Evolutionary conservation across 805 yeast genomes (phyloP), one percentile per base, ranked within the genome.

Genomic region (Sugiyamaella qingdaonensis): DNA sequence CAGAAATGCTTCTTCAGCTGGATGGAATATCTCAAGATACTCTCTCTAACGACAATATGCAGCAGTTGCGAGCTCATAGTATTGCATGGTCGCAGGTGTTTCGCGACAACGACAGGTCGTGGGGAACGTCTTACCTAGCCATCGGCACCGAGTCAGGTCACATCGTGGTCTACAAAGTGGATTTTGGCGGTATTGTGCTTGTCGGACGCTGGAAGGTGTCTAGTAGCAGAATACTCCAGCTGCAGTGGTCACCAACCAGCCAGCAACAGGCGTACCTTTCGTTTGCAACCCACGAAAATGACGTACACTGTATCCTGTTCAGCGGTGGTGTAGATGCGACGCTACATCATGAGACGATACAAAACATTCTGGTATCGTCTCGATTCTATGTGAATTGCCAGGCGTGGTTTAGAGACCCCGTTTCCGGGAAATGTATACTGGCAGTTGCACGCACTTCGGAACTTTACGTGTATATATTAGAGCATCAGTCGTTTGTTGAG

Each of bases 101-200:
- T 27, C 29, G 35, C 1, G 18, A 50, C 14, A n/a, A 32, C 5
- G 48, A 36, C 11, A 42, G 52, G 9, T 49, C 48, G 16, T 61
- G 64, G 64, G 64, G 64, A 10, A 43, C 55, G 16, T 34, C 57
- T 2, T 58, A 53, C 37, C 24, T 59, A 10, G 54, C 59, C n/a
- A 36, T 61, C 14, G 62, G 63, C n/a, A 27, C 54, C 4, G 62
- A 61, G 42, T 21, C 54, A 10, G 64, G 64, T 9, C 24, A 47
- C 5, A 32, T 58, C 8, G 34, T 49, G 7, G 33, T 56, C 16
- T 57, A 56, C 37, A 50, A 47, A 37, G 24, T 46, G 29, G 46
- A 45, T 14, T 42, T 24, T 2, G 27, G 19, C 2, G 36, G 29
- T 2, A 33, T 56, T 10, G 21, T 46, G 13, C 37, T 31, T 39